These are phyloP conservation scores for Kwoniella europaea DNA, from an alignment of 768 basidiomycete genomes.

Conservation along the genomic window DNA sequence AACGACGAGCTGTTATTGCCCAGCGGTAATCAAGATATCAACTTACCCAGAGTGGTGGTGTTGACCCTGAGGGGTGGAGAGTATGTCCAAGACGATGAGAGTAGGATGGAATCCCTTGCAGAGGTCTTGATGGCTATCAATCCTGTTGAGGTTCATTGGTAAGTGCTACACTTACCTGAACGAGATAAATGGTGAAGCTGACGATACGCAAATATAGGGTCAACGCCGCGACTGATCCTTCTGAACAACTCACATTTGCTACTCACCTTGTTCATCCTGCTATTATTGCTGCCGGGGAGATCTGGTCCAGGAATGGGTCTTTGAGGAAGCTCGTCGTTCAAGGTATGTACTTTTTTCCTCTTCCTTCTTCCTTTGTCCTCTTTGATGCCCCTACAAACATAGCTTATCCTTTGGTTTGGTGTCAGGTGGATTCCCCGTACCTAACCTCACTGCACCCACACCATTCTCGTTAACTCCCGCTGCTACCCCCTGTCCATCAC, in stretches of 20 bases:
- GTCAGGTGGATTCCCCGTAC: slow-evolving; percentile 50
- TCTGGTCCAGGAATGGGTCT: slow-evolving; percentile 36
- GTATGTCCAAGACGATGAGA: slow-evolving; percentile 47
- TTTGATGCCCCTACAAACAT: neutral
- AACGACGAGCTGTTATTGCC: neutral
- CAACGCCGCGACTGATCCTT: slow-evolving; percentile 38
- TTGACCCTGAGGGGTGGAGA: slow-evolving; percentile 51
- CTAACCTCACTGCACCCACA: slow-evolving; percentile 53
- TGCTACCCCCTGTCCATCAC: slow-evolving; percentile 44
- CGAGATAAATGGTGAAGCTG: slow-evolving; percentile 9
- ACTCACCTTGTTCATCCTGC: slow-evolving; percentile 50
- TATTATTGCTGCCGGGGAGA: slow-evolving; percentile 47
- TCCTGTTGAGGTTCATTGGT: slow-evolving; percentile 50
- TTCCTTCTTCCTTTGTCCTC: slow-evolving; percentile 1
- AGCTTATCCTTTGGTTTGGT: neutral
- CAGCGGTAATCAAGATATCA: slow-evolving; percentile 15
- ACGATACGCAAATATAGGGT: slow-evolving; percentile 29
- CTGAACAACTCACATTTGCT: slow-evolving; percentile 45
- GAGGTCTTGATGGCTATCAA: slow-evolving; percentile 44
- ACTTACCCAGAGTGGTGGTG: slow-evolving; percentile 37
- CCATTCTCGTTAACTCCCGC: slow-evolving; percentile 50
- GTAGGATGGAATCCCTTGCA: slow-evolving; percentile 39
- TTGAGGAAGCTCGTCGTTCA: slow-evolving; percentile 46
- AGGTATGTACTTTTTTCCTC: slow-evolving; percentile 27
- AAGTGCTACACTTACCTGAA: slow-evolving; percentile 5